A percentile compares a stretch with the other conserved stretches of the same genome.
Evolutionary conservation across 371 early-diverging fungal genomes (phyloP).

Genomic region (Mortierella sp.): DNA sequence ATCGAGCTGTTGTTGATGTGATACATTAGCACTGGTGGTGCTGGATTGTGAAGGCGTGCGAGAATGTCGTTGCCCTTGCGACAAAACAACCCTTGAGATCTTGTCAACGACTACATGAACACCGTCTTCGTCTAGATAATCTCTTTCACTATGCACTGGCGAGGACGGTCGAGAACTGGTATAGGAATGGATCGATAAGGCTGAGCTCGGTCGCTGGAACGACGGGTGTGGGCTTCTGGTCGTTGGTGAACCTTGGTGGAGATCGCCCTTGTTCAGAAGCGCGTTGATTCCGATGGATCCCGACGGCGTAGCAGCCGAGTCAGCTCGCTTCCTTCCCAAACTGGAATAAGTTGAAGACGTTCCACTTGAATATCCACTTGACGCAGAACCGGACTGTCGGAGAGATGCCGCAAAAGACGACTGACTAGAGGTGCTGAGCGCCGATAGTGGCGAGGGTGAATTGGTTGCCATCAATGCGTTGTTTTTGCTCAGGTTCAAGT

Average conservation of each 20-base stretch:
- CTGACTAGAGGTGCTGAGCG: constrained; percentile 36
- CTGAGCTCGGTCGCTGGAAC: constrained; percentile 39
- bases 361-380: constrained; percentile 46
- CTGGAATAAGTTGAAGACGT: constrained; percentile 44
- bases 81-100: no score
- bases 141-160: constrained; percentile 14
- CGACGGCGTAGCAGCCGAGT: constrained; percentile 11
- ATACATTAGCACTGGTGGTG: neutral
- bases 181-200: constrained; percentile 48
- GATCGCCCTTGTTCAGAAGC: constrained; percentile 8
- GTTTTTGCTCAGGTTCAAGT: constrained; percentile 13
- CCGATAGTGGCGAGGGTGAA: constrained; percentile 28
- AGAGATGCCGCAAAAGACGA: constrained; percentile 25
- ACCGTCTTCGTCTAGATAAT: constrained; percentile 6
- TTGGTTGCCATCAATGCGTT: constrained; percentile 1
- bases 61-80: no score
- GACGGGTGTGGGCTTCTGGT: constrained; percentile 21
- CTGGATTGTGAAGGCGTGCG: neutral
- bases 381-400: constrained; percentile 2
- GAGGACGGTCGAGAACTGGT: constrained; percentile 38
- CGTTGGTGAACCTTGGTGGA: no score
- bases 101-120: constrained; percentile 10
- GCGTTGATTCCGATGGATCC: neutral
- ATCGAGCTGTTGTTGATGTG: neutral
- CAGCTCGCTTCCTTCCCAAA: constrained; percentile 37